Base-by-base conservation (phyloP, 371 early-diverging fungal genomes). In the Rhizopus microsporus region DNA sequence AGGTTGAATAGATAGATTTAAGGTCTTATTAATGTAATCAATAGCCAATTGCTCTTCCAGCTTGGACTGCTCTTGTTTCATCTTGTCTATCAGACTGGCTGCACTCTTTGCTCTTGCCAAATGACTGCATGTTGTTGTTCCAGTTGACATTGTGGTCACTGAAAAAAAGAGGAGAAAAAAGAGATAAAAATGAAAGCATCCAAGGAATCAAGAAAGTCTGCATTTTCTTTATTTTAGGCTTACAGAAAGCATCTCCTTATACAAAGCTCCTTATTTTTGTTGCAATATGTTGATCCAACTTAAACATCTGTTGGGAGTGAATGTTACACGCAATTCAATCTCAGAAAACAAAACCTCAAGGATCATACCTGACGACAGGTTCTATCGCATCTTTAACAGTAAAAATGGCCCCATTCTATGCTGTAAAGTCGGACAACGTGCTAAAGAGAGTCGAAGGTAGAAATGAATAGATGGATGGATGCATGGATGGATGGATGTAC, bases 371-470 rank as follows among this genome's bases (percentile, higher is more conserved):
- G 15, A 43, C 15, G 43, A 10, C 6, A 1, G 23, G 39, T 40
- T 57, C 23, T 31, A 29, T 39, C 48, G 43, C 55, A 60, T 42
- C 34, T 58, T 58, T 39, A 51, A 68, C 56, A 10, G 38, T 37
- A 13, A 37, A 37, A 50, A 68, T 77, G 77, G 72, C 74, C 62
- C 77, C 77, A 38, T 77, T 74, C 63, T 77, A 77, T 60, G 64
- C 77, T 45, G 72, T 69, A 17, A 77, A 77, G 62, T 74, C 77
- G 35, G 74, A 77, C 49, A 78, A 78, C 54, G 76, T 74, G 49
- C 72, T 78, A 35, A 75, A 78, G 48, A 65, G 79, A 63, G 79
- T 74, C 44, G 76, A 78, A 72, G 75, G 76, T 78, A 69, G 23
- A 23, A 3, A 47, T 17, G 0, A 42, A 58, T 32, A 54, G 59